phyloP scores from a whole-genome alignment of 805 yeast genomes.

The Schwanniomyces yamadae region DNA sequence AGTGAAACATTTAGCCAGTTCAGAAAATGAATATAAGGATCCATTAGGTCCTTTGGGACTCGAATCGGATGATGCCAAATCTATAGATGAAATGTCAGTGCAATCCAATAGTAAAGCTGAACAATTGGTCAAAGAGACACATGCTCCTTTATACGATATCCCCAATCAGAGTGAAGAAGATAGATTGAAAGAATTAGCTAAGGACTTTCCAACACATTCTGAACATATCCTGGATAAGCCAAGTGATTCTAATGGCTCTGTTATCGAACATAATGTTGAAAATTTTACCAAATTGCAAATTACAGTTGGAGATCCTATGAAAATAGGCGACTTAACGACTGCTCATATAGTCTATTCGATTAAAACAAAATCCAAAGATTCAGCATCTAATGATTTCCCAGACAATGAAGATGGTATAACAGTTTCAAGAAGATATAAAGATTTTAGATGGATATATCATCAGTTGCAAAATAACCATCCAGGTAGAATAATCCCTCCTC shows the following conservation, averaged over 20 bases:
- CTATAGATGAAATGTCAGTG: constrained; percentile 18
- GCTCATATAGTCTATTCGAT: constrained; percentile 89
- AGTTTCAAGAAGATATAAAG: constrained; percentile 85
- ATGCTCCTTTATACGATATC: constrained; percentile 55
- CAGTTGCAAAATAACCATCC: constrained; percentile 85
- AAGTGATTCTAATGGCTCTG: constrained; percentile 12
- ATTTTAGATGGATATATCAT: constrained; percentile 91
- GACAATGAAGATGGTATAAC: constrained; percentile 31
- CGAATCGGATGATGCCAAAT: constrained; percentile 9
- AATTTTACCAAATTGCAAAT: constrained; percentile 46
- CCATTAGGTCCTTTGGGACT: constrained; percentile 30
- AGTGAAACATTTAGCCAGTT: constrained; percentile 23
- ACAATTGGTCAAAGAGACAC: constrained; percentile 42
- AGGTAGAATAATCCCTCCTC: constrained; percentile 83
- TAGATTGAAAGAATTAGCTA: constrained; percentile 6
- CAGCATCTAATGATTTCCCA: constrained; percentile 24
- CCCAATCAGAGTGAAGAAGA: constrained; percentile 16
- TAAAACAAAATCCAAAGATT: constrained; percentile 54
- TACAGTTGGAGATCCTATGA: constrained; percentile 84
- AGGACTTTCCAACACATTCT: constrained; percentile 4
- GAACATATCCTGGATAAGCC: constrained; percentile 10
- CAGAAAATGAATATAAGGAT: constrained; percentile 6
- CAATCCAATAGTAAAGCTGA: constrained; percentile 27
- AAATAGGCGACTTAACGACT: constrained; percentile 85
- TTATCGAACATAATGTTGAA: constrained; percentile 7